Percentiles rank a stretch among this genome's conserved stretches.
Evolutionary conservation across 352 stramenopile species (phyloP).

Genomic region (Globisporangium paroecandrum): DNA sequence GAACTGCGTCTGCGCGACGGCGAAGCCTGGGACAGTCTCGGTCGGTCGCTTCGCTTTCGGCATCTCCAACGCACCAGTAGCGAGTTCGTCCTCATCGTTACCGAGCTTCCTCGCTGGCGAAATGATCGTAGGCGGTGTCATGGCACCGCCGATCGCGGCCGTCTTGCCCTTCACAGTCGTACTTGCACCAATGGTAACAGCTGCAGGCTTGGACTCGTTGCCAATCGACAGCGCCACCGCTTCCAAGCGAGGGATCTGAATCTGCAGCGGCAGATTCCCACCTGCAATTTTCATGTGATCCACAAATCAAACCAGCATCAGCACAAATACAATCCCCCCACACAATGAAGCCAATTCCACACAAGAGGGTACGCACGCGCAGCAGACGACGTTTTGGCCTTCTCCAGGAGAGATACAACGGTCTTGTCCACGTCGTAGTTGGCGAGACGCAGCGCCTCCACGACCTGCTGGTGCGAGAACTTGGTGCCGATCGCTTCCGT

Average conservation of each 20-base stretch:
- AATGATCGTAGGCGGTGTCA: slow-evolving; percentile 4
- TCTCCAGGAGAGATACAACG: slow-evolving; percentile 70
- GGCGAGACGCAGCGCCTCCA: slow-evolving; percentile 55
- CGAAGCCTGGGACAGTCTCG: slow-evolving; percentile 26
- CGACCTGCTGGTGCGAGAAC: slow-evolving; percentile 59
- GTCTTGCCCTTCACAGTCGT: slow-evolving; percentile 45
- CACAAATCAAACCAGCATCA: neutral
- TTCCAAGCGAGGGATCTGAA: slow-evolving; percentile 63
- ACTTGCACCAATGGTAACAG: slow-evolving; percentile 1
- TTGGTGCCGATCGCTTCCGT: slow-evolving; percentile 43
- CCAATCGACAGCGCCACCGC: slow-evolving; percentile 48
- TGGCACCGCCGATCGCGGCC: slow-evolving; percentile 36
- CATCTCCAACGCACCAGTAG: neutral
- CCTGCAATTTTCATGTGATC: slow-evolving; percentile 1
- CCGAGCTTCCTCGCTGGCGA: slow-evolving; percentile 4
- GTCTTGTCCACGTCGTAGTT: slow-evolving; percentile 83
- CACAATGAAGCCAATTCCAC: neutral
- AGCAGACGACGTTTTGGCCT: slow-evolving; percentile 46
- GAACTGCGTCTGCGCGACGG: slow-evolving; percentile 43
- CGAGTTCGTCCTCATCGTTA: neutral
- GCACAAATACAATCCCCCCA: neutral
- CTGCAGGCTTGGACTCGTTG: slow-evolving; percentile 22
- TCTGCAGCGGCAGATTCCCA: slow-evolving; percentile 55
- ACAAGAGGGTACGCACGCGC: slow-evolving; percentile 13
- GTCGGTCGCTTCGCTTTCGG: slow-evolving; percentile 27